phyloP scores from a whole-genome alignment of 768 basidiomycete genomes.

The Suillus subalutaceus region DNA sequence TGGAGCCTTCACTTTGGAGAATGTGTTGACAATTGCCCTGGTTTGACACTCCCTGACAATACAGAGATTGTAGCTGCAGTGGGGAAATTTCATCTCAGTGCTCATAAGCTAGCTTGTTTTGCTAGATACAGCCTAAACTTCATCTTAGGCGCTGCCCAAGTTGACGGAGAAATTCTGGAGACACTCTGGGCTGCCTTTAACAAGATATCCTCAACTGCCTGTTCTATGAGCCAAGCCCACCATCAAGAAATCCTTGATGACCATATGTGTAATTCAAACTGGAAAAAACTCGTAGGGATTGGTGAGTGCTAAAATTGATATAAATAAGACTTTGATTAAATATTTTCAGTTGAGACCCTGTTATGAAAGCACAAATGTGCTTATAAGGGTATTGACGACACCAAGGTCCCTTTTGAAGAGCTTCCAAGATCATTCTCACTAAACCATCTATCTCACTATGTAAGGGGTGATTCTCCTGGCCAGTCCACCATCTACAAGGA shows the following conservation, averaged over 20 bases:
- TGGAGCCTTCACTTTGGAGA: constrained; percentile 14
- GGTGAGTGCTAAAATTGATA: constrained; percentile 12
- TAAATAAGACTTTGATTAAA: not conserved
- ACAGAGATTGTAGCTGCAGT: too few relatives aligned
- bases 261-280: constrained; percentile 36
- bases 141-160: constrained; percentile 26
- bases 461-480: too few relatives aligned
- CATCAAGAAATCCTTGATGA: constrained; percentile 30
- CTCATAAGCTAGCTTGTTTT: constrained; percentile 27
- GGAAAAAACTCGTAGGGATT: constrained; percentile 31
- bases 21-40: too few relatives aligned
- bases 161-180: constrained; percentile 36
- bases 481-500: too few relatives aligned
- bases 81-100: constrained; percentile 31
- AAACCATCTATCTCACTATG: too few relatives aligned
- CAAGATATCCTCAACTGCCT: constrained; percentile 15
- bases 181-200: constrained; percentile 34
- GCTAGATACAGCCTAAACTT: constrained; percentile 26
- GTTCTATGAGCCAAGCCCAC: constrained; percentile 6
- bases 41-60: too few relatives aligned
- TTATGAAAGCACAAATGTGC: too few relatives aligned
- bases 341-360: too few relatives aligned
- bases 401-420: too few relatives aligned
- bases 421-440: too few relatives aligned
- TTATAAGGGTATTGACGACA: too few relatives aligned